phyloP scores from a whole-genome alignment of 192 early-diverging fungal genomes.

The Backusella mclennaniae region DNA sequence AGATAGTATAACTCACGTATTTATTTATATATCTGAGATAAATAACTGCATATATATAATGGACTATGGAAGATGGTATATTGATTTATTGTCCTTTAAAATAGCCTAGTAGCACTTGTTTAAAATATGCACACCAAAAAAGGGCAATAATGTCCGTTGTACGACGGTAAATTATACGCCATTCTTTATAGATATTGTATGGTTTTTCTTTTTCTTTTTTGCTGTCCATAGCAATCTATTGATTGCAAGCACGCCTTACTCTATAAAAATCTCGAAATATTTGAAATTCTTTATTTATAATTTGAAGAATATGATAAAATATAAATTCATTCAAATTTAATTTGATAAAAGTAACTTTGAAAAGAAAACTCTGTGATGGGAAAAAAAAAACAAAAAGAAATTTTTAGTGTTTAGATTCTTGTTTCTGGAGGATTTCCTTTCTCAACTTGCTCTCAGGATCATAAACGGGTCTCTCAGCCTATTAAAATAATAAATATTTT shows the following conservation, averaged over 20 bases:
- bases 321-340: background rate
- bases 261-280: background rate
- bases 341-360: background rate
- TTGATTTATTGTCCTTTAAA: background rate
- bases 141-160: background rate
- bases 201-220: background rate
- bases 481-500: background rate
- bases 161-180: background rate
- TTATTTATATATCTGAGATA: background rate
- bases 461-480: constrained; percentile 24
- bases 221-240: background rate
- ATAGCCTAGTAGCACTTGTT: background rate
- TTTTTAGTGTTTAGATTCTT: background rate
- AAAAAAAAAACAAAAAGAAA: background rate
- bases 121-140: background rate
- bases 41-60: background rate
- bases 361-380: background rate
- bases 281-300: background rate
- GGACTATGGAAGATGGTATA: background rate
- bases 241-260: background rate
- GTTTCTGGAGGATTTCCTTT: background rate
- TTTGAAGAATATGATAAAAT: background rate
- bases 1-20: background rate
- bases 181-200: background rate
- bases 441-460: constrained; percentile 22